Base-by-base conservation (phyloP, 2,329 filamentous ascomycete genomes). In the Teratosphaeria epicoccoides region DNA sequence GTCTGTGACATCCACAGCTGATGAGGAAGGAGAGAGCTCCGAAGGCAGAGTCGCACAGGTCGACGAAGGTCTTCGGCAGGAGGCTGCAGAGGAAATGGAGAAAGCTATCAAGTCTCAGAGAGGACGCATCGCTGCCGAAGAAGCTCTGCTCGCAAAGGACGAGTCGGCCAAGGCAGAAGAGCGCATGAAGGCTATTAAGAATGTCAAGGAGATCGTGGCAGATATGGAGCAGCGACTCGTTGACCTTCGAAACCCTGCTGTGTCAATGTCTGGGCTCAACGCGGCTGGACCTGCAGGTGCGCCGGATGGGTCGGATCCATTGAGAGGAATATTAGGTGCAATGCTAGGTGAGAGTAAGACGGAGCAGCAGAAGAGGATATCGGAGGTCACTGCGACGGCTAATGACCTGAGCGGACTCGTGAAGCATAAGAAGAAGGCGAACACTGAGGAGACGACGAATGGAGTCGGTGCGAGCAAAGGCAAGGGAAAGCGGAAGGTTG, bases 151-250 rank as follows among this genome's bases (percentile, higher is more conserved):
- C 6, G 75, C 78, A 1, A 54, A 59, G 4, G 54, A 72, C 1
- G 79, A 79, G 24, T 79, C 50, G 28, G 47, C 24, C 78, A 79
- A 51, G 80, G 81, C 25, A 62, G 83, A 85, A 47, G 63, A 80
- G 55, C 78, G 78, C 43, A 74, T 80, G 59, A 75, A 74, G 55
- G 76, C 79, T 54, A 85, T 93, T 55, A 70, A 74, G 49, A 85
- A 93, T 55, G 84, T 87, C 58, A 87, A 86, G 70, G 84, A 89
- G 55, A 81, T 93, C 58, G 77, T 91, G 46, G 77, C 78, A 49
- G 87, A 93, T 59, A 87, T 93, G 80, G 82, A 88, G 70, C 79
- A 84, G 65, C 76, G 86, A 76, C 79, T 91, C 28, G 71, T 77
- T 43, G 87, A 93, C 52, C 76, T 91, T 28, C 79, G 79, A 52